Evolutionary conservation across 257 asterid genomes (phyloP).

Genomic region (Agastache rugosa): DNA sequence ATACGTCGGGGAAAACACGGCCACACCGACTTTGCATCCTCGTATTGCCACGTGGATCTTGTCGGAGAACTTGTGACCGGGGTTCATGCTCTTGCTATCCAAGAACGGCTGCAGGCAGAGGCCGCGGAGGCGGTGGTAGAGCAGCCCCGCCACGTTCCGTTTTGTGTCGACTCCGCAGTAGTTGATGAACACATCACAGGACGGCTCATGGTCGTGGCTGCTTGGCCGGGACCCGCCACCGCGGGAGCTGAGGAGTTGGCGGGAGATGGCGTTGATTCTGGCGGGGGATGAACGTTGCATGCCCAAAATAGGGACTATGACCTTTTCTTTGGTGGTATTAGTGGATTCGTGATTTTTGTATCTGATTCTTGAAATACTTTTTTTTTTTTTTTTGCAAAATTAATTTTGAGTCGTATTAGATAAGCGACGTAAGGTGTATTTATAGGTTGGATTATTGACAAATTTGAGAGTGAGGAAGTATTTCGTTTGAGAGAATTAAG

Average conservation of each 20-base stretch:
- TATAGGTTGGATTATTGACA: not conserved
- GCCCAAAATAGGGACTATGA: not conserved
- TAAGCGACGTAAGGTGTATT: not conserved
- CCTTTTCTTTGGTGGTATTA: not conserved
- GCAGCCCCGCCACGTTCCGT: conserved; percentile 24
- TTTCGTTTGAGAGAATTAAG: not conserved
- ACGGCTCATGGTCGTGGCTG: not conserved
- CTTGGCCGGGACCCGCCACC: not conserved
- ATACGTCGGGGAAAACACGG: conserved; percentile 27
- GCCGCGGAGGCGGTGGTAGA: conserved; percentile 16
- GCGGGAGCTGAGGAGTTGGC: not conserved
- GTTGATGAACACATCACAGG: conserved; percentile 33
- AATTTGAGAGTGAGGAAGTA: not conserved
- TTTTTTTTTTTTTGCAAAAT: not conserved
- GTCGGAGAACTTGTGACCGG: conserved; percentile 29
- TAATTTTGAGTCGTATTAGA: not conserved
- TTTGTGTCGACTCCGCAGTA: conserved; percentile 33
- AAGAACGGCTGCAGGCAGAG: conserved; percentile 23
- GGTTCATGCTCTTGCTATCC: conserved; percentile 29
- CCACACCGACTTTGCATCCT: conserved; percentile 26
- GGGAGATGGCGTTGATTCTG: not conserved
- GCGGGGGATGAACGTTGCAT: conserved; percentile 17
- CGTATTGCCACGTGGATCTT: conserved; percentile 19
- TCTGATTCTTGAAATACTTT: not conserved
- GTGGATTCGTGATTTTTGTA: not conserved